A percentile compares a stretch with the other conserved stretches of the same genome.
Conservation (phyloP, 305 asterid species). For the Fraxinus nigra region DNA sequence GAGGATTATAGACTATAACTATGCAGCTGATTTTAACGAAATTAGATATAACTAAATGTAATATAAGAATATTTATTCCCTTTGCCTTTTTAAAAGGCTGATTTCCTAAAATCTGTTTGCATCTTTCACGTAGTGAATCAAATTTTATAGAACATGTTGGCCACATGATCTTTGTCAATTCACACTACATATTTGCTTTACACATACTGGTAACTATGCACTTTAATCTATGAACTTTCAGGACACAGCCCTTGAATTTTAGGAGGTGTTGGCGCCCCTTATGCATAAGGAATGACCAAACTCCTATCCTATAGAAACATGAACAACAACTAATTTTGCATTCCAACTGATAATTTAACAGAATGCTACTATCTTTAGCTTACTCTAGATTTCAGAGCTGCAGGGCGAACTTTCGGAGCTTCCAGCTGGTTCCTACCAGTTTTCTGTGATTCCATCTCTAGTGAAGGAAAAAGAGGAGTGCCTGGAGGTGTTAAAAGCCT, state of each 20-base stretch:
- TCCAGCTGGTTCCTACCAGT: not conserved
- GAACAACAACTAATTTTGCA: slow-evolving; percentile 1
- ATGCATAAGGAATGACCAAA: not conserved
- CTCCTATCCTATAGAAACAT: not conserved
- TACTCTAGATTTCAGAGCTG: slow-evolving; percentile 63
- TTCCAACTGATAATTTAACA: not conserved
- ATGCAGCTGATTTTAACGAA: not conserved
- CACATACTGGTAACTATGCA: not conserved
- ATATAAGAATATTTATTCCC: not conserved
- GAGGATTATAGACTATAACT: not conserved
- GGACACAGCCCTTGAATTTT: too few relatives aligned
- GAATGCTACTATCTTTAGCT: slow-evolving; percentile 29
- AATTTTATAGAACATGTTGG: not conserved
- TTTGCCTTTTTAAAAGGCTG: not conserved
- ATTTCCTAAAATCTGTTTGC: not conserved
- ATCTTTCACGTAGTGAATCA: not conserved
- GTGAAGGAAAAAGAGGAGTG: not conserved
- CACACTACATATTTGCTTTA: not conserved
- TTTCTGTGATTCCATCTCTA: not conserved
- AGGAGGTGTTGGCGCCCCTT: not conserved
- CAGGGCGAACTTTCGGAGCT: not conserved
- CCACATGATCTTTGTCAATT: not conserved
- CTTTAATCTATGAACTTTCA: not conserved
- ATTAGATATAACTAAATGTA: not conserved
- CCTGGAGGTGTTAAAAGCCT: not conserved